Conservation (phyloP, 2,329 filamentous ascomycete genomes). For the Niveomyces coronatus region DNA sequence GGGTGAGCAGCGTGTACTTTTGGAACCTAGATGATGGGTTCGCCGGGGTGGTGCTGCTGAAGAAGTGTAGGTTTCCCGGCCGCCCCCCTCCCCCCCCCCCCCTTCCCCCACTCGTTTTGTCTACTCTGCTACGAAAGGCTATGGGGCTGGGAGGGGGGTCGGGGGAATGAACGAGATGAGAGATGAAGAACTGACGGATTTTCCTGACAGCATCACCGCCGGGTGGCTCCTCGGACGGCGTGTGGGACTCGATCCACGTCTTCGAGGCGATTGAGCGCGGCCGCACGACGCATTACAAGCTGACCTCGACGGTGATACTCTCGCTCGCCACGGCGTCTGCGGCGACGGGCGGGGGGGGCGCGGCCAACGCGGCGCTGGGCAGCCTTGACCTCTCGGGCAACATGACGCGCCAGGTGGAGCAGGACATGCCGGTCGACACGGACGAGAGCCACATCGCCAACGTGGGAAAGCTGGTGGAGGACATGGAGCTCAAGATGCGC, state of each 20-base stretch:
- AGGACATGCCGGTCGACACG: conserved; percentile 78
- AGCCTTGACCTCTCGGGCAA: conserved; percentile 91
- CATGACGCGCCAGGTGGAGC: conserved; percentile 94
- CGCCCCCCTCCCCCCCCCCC: not conserved
- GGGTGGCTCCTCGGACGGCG: conserved; percentile 58
- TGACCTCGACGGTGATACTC: conserved; percentile 93
- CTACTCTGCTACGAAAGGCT: not conserved
- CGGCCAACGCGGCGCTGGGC: conserved; percentile 52
- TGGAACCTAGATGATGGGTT: conserved; percentile 99
- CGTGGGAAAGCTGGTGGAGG: conserved; percentile 87
- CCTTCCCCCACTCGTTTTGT: not conserved
- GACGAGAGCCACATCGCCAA: conserved; percentile 94
- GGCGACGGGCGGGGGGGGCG: too few species aligned
- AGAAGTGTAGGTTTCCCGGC: conserved; percentile 59
- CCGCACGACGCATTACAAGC: conserved; percentile 89
- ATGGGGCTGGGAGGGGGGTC: not conserved
- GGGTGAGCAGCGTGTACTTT: conserved; percentile 91
- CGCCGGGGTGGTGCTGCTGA: conserved; percentile 87
- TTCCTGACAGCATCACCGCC: conserved; percentile 51
- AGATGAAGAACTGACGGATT: not conserved
- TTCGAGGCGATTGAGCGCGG: conserved; percentile 93
- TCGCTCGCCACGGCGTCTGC: conserved; percentile 54
- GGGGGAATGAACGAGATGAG: not conserved
- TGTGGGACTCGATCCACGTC: conserved; percentile 98
- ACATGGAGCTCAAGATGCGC: conserved; percentile 99